A percentile compares a stretch with the other conserved stretches of the same genome.
Conservation (phyloP, 129 eudicot genomes). For the Escallonia herrerae region DNA sequence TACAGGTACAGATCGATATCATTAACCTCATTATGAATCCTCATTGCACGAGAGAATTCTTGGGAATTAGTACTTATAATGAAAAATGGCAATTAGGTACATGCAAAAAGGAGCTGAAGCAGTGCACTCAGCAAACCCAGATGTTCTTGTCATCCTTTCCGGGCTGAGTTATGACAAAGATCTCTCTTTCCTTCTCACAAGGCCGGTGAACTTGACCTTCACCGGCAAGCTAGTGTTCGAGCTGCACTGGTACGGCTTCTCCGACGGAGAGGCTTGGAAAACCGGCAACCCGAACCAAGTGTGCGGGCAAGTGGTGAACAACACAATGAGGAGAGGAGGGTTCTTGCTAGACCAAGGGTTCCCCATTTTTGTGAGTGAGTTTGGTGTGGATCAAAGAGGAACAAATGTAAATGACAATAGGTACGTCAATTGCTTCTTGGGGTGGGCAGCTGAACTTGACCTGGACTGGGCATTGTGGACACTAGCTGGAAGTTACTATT, state of each 20-base stretch:
- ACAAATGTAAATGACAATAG: conserved; percentile 69
- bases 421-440: conserved; percentile 70
- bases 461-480: conserved; percentile 93
- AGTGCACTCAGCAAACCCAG: conserved; percentile 70
- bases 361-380: conserved; percentile 88
- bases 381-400: conserved; percentile 74
- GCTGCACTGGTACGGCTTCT: conserved; percentile 79
- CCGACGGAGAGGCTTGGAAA: conserved; percentile 56
- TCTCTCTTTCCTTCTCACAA: conserved; percentile 39
- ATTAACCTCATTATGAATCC: too few species aligned
- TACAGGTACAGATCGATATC: conserved; percentile 46
- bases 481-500: conserved; percentile 73
- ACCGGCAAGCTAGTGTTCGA: conserved; percentile 63
- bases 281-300: conserved; percentile 66
- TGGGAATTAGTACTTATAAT: too few species aligned
- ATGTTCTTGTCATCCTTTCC: conserved; percentile 61
- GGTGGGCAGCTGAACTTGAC: conserved; percentile 72
- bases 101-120: conserved; percentile 89
- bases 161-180: conserved; percentile 65
- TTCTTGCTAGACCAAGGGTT: conserved; percentile 70
- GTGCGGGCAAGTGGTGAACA: conserved; percentile 41
- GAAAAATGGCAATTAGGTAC: conserved; percentile 32
- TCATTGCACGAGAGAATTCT: too few species aligned
- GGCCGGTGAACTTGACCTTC: conserved; percentile 41
- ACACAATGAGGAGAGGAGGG: conserved; percentile 42